Conservation (phyloP, 345 rosid species). For the Populus ilicifolia region DNA sequence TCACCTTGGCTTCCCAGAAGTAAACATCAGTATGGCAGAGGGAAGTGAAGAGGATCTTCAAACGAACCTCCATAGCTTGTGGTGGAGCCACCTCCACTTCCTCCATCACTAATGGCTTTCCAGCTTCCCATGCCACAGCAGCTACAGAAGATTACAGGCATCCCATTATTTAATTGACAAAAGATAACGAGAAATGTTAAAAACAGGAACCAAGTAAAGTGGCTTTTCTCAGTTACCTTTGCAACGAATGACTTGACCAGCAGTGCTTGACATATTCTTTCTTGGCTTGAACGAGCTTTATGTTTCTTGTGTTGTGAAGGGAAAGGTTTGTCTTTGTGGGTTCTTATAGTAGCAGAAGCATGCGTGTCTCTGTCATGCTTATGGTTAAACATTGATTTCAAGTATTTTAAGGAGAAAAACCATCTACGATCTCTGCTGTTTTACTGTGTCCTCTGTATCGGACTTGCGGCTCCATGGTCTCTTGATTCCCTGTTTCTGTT, state of each 20-base stretch:
- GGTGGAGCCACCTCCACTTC: constrained; percentile 58
- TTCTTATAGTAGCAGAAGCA: not conserved
- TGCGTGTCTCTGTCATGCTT: not conserved
- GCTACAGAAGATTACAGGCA: constrained; percentile 17
- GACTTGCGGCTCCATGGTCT: not conserved
- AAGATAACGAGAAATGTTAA: no score
- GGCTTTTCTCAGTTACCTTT: constrained; percentile 22
- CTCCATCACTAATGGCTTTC: constrained; percentile 49
- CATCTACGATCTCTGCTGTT: not conserved
- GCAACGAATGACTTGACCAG: constrained; percentile 37
- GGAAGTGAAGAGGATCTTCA: constrained; percentile 38
- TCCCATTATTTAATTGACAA: no score
- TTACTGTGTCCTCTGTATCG: not conserved
- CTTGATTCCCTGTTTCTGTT: not conserved
- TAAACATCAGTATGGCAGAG: constrained; percentile 52
- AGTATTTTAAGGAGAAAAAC: not conserved
- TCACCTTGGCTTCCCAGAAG: constrained; percentile 55
- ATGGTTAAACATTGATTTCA: not conserved
- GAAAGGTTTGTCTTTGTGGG: not conserved
- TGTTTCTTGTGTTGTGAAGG: constrained; percentile 1
- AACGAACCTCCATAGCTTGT: constrained; percentile 42
- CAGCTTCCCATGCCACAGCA: constrained; percentile 58
- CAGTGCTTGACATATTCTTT: constrained; percentile 23
- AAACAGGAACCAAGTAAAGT: not conserved
- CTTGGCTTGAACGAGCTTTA: no score